Percentiles rank a stretch among this genome's conserved stretches.
Evolutionary conservation across 768 basidiomycete species (phyloP).

Genomic region (Lactarius pseudohatsudake): DNA sequence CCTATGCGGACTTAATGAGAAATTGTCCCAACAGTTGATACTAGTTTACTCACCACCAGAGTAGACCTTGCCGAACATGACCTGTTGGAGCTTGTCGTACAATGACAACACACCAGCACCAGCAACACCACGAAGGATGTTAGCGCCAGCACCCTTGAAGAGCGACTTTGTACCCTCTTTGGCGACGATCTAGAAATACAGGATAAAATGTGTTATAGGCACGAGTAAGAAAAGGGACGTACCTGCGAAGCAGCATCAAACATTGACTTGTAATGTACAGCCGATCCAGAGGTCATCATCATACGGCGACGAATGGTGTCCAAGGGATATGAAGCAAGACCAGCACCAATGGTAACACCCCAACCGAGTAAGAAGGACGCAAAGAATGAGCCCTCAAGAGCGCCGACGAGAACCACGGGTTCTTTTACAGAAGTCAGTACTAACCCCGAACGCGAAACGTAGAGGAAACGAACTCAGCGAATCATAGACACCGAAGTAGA

Average conservation of each 20-base stretch:
- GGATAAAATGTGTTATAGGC: neutral
- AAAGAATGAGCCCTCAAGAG: constrained; percentile 93
- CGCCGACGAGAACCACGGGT: constrained; percentile 95
- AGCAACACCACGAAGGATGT: constrained; percentile 95
- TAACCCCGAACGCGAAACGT: neutral
- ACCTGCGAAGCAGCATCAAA: constrained; percentile 88
- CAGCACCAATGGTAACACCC: constrained; percentile 99
- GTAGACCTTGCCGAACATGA: constrained; percentile 99
- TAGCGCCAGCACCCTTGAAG: constrained; percentile 98
- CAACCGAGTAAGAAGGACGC: constrained; percentile 97
- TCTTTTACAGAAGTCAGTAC: constrained; percentile 48
- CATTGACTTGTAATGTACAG: constrained; percentile 98
- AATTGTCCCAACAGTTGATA: neutral
- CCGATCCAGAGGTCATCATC: constrained; percentile 99
- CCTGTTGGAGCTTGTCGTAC: constrained; percentile 97
- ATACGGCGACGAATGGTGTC: constrained; percentile 99
- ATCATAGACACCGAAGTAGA: constrained; percentile 98
- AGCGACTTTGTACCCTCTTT: constrained; percentile 96
- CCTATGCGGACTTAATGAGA: constrained; percentile 31
- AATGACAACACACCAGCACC: constrained; percentile 99
- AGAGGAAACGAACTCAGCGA: constrained; percentile 68
- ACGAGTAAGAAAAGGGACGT: neutral
- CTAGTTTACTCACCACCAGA: constrained; percentile 70
- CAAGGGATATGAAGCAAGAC: constrained; percentile 95
- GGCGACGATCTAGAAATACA: constrained; percentile 58